Base-by-base conservation (phyloP, 345 rosid genomes). In the Syzygium grande region DNA sequence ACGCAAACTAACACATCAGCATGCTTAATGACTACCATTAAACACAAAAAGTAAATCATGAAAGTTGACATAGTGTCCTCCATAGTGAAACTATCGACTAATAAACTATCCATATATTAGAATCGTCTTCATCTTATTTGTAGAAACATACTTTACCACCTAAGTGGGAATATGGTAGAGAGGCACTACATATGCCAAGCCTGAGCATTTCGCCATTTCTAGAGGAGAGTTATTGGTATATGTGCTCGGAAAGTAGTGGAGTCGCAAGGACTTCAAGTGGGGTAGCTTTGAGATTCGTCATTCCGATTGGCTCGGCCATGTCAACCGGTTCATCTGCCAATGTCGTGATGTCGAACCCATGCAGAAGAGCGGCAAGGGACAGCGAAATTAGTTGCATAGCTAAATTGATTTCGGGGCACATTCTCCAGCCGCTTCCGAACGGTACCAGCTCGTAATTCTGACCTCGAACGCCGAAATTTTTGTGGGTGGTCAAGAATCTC, bases 391-490 rank as follows among this genome's bases (percentile, higher is more conserved):
- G 86, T 49, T 89, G 91, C 52, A 91, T 58, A 4, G 92, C 93
- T 38, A 91, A 87, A 10, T 89, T 85, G 12, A 88, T 65, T 27
- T 93, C 93, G 2, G 93, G 94, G 53, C 95, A 93, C 43, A 88
- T 87, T 59, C 95, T 90, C 34, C 95, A 87, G 0, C 92, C 92
- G 7, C 89, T 80, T 6, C 93, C 87, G 19, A 93, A 92, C 1
- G 95, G 94, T 7, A 93, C 52, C 9, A 87, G 15, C 49, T 92
- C 94, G 85, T 87, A 92, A 77, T 88, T 68, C 49, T 91, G 90
- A 1, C 95, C 94, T 13, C 51, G 86, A 11, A 92, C 84, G 65
- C 90, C 93, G 12, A 89, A 2, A 49, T 89, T 85, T 43, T 89
- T 89, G 9, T 88, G 90, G 3, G 61, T 90, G 2, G 91, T 89